Conservation (phyloP, 331 rosid genomes). For the Acacia pycnantha region DNA sequence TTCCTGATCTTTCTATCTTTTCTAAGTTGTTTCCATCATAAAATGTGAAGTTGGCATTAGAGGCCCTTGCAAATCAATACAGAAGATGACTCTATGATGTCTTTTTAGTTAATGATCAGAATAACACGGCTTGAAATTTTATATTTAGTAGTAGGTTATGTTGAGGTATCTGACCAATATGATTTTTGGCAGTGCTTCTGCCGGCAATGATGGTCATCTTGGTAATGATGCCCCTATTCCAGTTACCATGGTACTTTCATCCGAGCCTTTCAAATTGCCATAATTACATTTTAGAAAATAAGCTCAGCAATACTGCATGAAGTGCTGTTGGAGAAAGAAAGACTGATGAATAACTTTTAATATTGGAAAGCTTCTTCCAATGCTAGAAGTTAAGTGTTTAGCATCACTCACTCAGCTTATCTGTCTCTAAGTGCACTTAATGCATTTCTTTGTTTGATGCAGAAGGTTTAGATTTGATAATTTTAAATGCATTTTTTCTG, state of each 20-base stretch:
- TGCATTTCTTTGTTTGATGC: not conserved
- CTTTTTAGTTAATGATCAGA: not conserved
- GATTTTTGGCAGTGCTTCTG: constrained; percentile 38
- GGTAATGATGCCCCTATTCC: not conserved
- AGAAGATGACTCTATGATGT: not conserved
- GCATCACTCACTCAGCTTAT: not conserved
- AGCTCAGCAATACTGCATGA: not conserved
- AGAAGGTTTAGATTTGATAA: not conserved
- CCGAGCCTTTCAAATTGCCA: not conserved
- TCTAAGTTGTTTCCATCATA: too few relatives aligned
- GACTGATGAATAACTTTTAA: not conserved
- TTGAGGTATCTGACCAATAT: constrained; percentile 14
- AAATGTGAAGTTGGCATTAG: not conserved
- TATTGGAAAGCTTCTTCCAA: not conserved
- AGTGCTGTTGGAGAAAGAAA: not conserved
- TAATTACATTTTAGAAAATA: not conserved
- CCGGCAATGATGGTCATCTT: constrained; percentile 23
- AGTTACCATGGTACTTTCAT: constrained; percentile 38
- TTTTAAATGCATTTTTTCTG: not conserved
- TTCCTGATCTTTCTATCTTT: not conserved
- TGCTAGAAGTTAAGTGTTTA: not conserved
- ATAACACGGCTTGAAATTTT: not conserved
- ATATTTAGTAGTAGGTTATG: not conserved
- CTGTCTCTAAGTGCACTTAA: not conserved
- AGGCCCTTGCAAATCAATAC: not conserved